Conservation (phyloP, 768 basidiomycete species). For the Podaxis sp. region DNA sequence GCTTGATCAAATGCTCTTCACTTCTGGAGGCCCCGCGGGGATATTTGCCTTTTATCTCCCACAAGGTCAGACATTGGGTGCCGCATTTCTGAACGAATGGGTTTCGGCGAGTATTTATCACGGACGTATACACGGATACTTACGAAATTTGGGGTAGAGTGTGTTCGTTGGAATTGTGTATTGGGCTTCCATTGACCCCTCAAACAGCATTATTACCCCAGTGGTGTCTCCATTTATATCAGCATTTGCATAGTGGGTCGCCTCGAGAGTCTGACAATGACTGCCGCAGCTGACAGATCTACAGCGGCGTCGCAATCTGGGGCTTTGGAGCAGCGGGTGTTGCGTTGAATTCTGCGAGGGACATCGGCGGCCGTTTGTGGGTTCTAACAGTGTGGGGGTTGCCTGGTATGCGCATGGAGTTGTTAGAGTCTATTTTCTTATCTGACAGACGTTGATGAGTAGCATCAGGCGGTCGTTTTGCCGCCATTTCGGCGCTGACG, state of each 20-base stretch:
- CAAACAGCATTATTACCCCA: constrained; percentile 6
- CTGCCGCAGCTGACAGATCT: not conserved
- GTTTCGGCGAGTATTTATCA: constrained; percentile 8
- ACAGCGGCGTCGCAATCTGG: constrained; percentile 7
- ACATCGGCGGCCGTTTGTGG: constrained; percentile 3
- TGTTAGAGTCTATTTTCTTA: not conserved
- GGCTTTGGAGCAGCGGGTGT: constrained; percentile 1
- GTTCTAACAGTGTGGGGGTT: constrained; percentile 1
- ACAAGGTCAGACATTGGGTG: constrained; percentile 16
- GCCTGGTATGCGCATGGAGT: not conserved
- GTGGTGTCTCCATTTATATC: constrained; percentile 2
- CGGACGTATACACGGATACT: not conserved
- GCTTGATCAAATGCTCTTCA: constrained; percentile 10
- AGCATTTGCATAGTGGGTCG: not conserved
- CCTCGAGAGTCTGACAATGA: not conserved
- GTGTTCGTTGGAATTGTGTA: constrained; percentile 13
- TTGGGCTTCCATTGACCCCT: constrained; percentile 14
- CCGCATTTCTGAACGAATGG: constrained; percentile 20
- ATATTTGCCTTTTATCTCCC: constrained; percentile 21
- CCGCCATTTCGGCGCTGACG: constrained; percentile 3
- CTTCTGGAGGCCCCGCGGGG: constrained; percentile 19
- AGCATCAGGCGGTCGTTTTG: constrained; percentile 1
- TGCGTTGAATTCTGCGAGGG: constrained; percentile 7
- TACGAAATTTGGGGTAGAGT: not conserved
- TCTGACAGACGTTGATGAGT: not conserved